A percentile compares a stretch with the other conserved stretches of the same genome.
phyloP scores from a whole-genome alignment of 768 basidiomycete species.

The Sporobolomyces phaffii region DNA sequence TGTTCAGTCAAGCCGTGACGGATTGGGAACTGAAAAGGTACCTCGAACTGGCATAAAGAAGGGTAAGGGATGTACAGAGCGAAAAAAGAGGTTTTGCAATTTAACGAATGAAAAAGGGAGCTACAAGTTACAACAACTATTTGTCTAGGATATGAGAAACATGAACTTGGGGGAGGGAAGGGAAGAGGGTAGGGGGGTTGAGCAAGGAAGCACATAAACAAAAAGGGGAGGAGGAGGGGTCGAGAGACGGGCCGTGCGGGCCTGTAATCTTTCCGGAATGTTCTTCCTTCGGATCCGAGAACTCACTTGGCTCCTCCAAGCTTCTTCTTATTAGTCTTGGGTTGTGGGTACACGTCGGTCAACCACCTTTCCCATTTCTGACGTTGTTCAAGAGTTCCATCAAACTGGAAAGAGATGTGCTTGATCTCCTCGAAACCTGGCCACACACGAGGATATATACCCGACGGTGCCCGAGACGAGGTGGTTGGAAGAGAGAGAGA shows the following conservation, averaged over 20 bases:
- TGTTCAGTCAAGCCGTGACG: slow-evolving; percentile 22
- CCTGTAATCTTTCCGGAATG: no score
- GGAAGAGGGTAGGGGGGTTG: no score
- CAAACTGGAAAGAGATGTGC: slow-evolving; percentile 71
- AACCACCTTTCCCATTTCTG: slow-evolving; percentile 78
- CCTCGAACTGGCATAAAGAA: slow-evolving; percentile 36
- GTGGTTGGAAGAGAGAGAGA: no score
- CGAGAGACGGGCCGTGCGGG: no score
- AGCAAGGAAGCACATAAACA: not conserved
- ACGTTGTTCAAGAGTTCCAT: slow-evolving; percentile 66
- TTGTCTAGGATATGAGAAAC: no score
- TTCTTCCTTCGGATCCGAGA: no score
- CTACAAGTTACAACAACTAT: no score
- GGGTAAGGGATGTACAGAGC: not conserved
- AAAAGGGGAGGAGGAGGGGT: not conserved
- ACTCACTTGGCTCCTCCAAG: no score
- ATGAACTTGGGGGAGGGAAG: no score
- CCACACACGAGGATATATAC: not conserved
- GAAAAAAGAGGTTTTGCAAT: not conserved
- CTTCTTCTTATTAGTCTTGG: not conserved
- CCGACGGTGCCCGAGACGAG: no score
- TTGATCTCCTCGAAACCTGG: slow-evolving; percentile 62
- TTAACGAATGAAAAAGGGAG: no score
- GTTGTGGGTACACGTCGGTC: slow-evolving; percentile 54
- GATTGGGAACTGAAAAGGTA: slow-evolving; percentile 41